These are phyloP conservation scores for Phytophthora pini DNA, from an alignment of 352 stramenopile genomes.

Conservation along the genomic window DNA sequence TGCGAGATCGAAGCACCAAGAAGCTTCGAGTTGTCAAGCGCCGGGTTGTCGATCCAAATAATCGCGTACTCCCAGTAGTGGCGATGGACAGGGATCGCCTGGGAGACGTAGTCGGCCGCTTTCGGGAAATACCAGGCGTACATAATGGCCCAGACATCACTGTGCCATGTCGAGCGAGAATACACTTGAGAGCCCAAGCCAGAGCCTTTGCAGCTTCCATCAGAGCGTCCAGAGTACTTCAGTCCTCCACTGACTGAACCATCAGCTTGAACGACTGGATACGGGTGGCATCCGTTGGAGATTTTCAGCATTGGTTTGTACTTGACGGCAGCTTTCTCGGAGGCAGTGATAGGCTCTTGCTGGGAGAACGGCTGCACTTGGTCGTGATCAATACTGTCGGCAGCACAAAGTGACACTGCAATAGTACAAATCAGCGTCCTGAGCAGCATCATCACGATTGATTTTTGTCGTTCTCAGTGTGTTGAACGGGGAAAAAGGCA, in stretches of 20 bases:
- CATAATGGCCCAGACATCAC: slow-evolving; percentile 31
- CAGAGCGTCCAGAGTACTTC: slow-evolving; percentile 1
- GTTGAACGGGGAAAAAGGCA: no score
- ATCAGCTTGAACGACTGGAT: slow-evolving; percentile 1
- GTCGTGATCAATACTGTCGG: slow-evolving; percentile 22
- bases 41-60: slow-evolving; percentile 3
- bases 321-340: slow-evolving; percentile 20
- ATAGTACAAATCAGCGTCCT: no score
- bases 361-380: slow-evolving; percentile 22
- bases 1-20: slow-evolving; percentile 7
- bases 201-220: slow-evolving; percentile 32
- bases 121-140: slow-evolving; percentile 48
- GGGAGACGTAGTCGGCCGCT: slow-evolving; percentile 16
- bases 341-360: slow-evolving; percentile 7
- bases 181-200: slow-evolving; percentile 32
- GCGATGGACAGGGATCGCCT: background rate
- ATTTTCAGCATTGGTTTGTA: slow-evolving; percentile 23
- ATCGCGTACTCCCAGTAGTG: slow-evolving; percentile 15
- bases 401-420: no score
- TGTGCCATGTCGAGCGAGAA: slow-evolving; percentile 26
- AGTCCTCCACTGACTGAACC: slow-evolving; percentile 9
- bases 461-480: no score
- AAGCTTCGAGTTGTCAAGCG: slow-evolving; percentile 9
- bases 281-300: slow-evolving; percentile 19
- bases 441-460: no score